Percentiles rank a stretch among this genome's conserved stretches.
phyloP scores from a whole-genome alignment of 495 filamentous ascomycete genomes.

The Aspergillus ellipticus region DNA sequence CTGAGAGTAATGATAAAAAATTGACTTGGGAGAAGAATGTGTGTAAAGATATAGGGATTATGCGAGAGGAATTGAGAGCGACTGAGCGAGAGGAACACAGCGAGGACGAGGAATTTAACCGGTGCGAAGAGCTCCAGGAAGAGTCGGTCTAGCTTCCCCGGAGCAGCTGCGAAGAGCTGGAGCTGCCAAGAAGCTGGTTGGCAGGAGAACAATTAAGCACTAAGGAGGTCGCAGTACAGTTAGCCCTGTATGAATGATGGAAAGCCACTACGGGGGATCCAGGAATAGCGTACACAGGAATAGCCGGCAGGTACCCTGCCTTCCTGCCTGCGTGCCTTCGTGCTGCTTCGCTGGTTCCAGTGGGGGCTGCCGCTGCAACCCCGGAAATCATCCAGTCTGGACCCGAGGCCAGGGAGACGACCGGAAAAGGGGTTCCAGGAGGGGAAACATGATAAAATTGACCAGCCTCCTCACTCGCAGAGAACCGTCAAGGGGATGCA shows the following conservation, averaged over 20 bases:
- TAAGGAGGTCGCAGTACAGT: background rate
- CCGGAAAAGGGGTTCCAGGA: slow-evolving; percentile 19
- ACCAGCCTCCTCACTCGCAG: background rate
- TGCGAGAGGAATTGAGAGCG: background rate
- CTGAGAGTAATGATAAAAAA: background rate
- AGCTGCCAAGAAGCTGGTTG: background rate
- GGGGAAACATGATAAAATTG: slow-evolving; percentile 1
- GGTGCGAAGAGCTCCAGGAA: slow-evolving; percentile 2
- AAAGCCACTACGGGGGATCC: too few relatives aligned
- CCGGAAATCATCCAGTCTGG: slow-evolving; percentile 6
- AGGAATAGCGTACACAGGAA: too few relatives aligned
- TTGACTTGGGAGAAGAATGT: background rate
- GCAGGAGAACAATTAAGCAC: background rate
- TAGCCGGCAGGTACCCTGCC: too few relatives aligned
- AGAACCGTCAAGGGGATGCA: background rate
- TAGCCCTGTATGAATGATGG: too few relatives aligned
- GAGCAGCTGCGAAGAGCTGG: slow-evolving; percentile 11
- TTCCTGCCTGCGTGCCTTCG: background rate
- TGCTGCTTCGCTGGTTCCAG: background rate
- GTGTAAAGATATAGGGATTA: background rate
- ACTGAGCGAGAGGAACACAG: background rate
- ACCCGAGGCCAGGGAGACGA: background rate
- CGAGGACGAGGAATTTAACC: slow-evolving; percentile 9
- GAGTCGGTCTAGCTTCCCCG: slow-evolving; percentile 12
- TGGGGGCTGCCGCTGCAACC: background rate